Conservation (phyloP, 306 rosid species). For the Castanopsis chinensis region DNA sequence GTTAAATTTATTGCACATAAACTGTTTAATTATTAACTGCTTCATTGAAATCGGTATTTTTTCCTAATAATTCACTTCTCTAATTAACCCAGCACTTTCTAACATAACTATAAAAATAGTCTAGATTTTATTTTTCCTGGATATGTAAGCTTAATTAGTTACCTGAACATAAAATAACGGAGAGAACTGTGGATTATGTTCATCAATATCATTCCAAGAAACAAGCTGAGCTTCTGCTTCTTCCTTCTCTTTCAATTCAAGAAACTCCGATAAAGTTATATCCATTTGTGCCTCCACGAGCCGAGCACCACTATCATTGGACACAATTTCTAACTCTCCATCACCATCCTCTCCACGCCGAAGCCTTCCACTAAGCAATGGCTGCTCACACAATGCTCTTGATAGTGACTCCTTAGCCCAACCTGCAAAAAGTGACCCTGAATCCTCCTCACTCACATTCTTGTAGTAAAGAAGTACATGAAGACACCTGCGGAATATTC, state of each 20-base stretch:
- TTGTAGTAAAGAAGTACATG: constrained; percentile 42
- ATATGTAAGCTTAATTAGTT: not conserved
- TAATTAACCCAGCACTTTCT: too few species aligned
- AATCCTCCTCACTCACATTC: constrained; percentile 5
- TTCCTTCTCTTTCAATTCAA: not conserved
- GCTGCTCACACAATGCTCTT: too few species aligned
- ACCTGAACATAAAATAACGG: constrained; percentile 19
- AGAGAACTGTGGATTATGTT: constrained; percentile 34
- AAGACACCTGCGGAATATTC: constrained; percentile 32
- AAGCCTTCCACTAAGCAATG: too few species aligned
- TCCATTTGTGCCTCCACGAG: constrained; percentile 37
- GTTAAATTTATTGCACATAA: too few species aligned
- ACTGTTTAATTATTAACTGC: too few species aligned
- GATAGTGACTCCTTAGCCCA: constrained; percentile 22
- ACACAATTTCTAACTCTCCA: constrained; percentile 18
- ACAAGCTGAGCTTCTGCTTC: constrained; percentile 36
- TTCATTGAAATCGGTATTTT: too few species aligned
- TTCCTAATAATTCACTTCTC: too few species aligned
- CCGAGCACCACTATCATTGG: constrained; percentile 57
- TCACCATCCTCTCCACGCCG: too few species aligned
- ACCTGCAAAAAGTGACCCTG: constrained; percentile 46
- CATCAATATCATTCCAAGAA: constrained; percentile 56
- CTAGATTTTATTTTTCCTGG: too few species aligned
- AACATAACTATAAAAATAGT: too few species aligned
- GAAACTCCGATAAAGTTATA: constrained; percentile 23